Percentiles rank a stretch among this genome's conserved stretches.
Evolutionary conservation across 2,329 filamentous ascomycete genomes (phyloP).

Genomic region (Botrytis hyacinthi): DNA sequence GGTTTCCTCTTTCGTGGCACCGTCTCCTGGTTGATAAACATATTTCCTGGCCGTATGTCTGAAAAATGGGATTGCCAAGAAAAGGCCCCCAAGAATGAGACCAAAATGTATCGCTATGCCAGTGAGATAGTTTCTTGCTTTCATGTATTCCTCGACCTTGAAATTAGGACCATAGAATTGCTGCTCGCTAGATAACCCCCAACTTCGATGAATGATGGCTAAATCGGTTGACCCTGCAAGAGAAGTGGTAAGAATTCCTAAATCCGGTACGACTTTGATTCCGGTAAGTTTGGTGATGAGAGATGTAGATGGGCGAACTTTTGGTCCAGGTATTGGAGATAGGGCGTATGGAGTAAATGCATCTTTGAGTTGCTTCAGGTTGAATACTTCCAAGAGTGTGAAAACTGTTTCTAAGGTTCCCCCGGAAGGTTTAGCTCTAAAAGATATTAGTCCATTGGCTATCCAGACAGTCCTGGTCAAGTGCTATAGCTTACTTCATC

Average conservation of each 20-base stretch:
- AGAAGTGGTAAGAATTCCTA: slow-evolving; percentile 57
- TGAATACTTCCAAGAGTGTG: slow-evolving; percentile 53
- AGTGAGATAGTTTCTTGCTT: slow-evolving; percentile 48
- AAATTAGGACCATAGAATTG: slow-evolving; percentile 62
- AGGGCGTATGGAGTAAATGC: slow-evolving; percentile 53
- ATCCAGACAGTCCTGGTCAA: background rate
- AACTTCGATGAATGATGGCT: slow-evolving; percentile 58
- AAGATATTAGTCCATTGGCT: slow-evolving; percentile 14
- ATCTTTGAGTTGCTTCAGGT: slow-evolving; percentile 47
- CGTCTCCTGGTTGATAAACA: slow-evolving; percentile 55
- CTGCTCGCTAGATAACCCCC: slow-evolving; percentile 53
- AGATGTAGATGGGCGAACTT: slow-evolving; percentile 26
- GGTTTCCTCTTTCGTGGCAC: slow-evolving; percentile 51
- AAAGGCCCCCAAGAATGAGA: slow-evolving; percentile 44
- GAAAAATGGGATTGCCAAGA: slow-evolving; percentile 41
- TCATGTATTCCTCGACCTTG: slow-evolving; percentile 54
- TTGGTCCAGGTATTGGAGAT: slow-evolving; percentile 51
- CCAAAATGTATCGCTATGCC: slow-evolving; percentile 52
- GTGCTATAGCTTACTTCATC: slow-evolving; percentile 39
- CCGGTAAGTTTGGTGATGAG: slow-evolving; percentile 51
- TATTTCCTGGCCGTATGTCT: slow-evolving; percentile 46
- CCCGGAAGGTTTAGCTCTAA: slow-evolving; percentile 56
- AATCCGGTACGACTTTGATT: slow-evolving; percentile 47
- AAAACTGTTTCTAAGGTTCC: slow-evolving; percentile 69
- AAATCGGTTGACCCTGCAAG: slow-evolving; percentile 50